Evolutionary conservation across 768 basidiomycete genomes (phyloP), one percentile per base, ranked within the genome.

Genomic region (Pleurotus citrinopileatus): DNA sequence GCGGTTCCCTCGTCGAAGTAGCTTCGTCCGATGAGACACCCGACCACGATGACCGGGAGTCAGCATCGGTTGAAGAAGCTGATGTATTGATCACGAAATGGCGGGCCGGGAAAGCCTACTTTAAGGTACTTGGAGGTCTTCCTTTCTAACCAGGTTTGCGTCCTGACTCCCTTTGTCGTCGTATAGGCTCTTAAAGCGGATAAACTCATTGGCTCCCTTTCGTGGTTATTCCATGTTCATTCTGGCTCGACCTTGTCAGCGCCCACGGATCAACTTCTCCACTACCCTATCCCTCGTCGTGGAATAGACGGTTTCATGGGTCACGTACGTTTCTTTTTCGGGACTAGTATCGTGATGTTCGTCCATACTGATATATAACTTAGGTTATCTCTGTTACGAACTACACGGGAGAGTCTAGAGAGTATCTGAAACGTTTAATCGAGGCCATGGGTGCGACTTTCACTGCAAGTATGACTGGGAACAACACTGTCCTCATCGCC

Each of bases 371-470:
- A 58, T 48, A 2, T 52, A 57, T 48, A 5, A 40, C 46, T 1
- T 56, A 93, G 89, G 76, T 82, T 59, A 84, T 96, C 52, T 90
- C 93, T 0, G 76, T 96, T 1, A 93, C 93, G 0, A 95, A 95
- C 63, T 96, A 94, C 65, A 89, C 90, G 0, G 94, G 94, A 2
- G 83, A 86, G 32, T 79, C 89, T 4, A 79, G 94, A 2, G 94
- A 96, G 50, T 95, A 95, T 63, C 76, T 98, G 47, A 93, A 93
- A 71, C 85, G 83, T 57, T 72, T 98, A 13, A 89, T 98, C 47
- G 70, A 70, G 4, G 69, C 81, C 3, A 83, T 91, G 78, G 94
- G 93, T 1, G 93, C 82, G 1, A 76, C 69, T 23, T 95, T 93
- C 61, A 92, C 91, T 2, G 83, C 93, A 0, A 89, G 82, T 44